These are phyloP conservation scores for Schoenoplectus triqueter DNA, from an alignment of 202 grass and related monocot genomes.

Conservation along the genomic window DNA sequence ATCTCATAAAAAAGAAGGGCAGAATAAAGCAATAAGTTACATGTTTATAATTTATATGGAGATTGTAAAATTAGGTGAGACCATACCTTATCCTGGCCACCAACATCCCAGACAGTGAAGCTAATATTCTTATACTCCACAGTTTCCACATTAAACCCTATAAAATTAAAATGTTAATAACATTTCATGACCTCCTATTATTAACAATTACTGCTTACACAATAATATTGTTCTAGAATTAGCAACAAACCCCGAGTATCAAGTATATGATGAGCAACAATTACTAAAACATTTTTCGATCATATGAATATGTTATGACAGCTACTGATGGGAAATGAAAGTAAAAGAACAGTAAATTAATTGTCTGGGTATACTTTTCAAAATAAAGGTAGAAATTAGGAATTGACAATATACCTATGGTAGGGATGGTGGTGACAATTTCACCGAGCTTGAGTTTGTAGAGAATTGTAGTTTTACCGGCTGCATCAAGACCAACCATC, in stretches of 20 bases:
- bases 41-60: slow-evolving; percentile 15
- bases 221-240: not conserved
- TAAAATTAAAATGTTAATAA: not conserved
- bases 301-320: not conserved
- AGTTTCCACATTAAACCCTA: slow-evolving; percentile 89
- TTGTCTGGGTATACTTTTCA: not conserved
- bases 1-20: not conserved
- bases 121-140: slow-evolving; percentile 92
- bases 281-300: not conserved
- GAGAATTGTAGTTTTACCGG: slow-evolving; percentile 96
- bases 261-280: slow-evolving; percentile 1
- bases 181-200: not conserved
- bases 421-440: slow-evolving; percentile 94
- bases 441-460: slow-evolving; percentile 98
- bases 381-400: not conserved
- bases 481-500: slow-evolving; percentile 93
- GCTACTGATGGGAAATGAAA: too few species aligned
- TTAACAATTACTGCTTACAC: not conserved
- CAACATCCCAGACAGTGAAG: slow-evolving; percentile 89
- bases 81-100: slow-evolving; percentile 78
- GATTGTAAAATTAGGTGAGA: slow-evolving; percentile 7
- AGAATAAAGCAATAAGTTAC: not conserved
- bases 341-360: too few species aligned
- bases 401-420: slow-evolving; percentile 55
- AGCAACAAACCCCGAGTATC: not conserved